A percentile compares a stretch with the other conserved stretches of the same genome.
phyloP scores from a whole-genome alignment of 2,329 filamentous ascomycete species.

The Cadophora sp. region DNA sequence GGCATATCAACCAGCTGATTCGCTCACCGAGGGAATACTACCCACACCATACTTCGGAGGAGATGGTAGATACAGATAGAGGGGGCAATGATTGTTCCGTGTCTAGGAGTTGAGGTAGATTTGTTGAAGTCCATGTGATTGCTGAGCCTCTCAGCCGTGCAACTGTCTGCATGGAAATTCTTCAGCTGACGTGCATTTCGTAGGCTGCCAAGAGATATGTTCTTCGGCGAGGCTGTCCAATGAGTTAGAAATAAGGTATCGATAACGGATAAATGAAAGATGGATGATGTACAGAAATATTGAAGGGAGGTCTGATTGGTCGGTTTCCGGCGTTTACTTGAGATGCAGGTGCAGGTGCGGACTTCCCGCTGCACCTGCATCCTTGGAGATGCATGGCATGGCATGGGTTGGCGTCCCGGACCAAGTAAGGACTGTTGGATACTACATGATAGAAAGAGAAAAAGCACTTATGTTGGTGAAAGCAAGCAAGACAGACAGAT shows the following conservation, averaged over 20 bases:
- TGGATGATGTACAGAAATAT: background rate
- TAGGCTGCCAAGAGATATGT: background rate
- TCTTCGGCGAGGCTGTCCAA: background rate
- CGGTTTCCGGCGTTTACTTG: background rate
- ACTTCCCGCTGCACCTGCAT: conserved; percentile 11
- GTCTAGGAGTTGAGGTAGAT: background rate
- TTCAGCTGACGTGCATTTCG: conserved; percentile 4
- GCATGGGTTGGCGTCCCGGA: no score
- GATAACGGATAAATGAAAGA: background rate
- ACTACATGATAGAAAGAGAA: background rate
- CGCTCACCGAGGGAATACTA: conserved; percentile 14
- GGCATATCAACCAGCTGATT: background rate
- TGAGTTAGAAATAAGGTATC: background rate
- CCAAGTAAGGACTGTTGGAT: background rate
- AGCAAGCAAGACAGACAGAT: no score
- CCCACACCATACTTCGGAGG: background rate
- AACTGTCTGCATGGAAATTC: background rate
- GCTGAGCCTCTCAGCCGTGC: background rate
- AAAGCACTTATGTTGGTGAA: background rate
- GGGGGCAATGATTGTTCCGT: background rate
- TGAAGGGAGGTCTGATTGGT: background rate
- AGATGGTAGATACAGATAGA: background rate
- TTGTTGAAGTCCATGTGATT: background rate
- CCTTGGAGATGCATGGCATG: conserved; percentile 9
- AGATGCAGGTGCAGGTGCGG: background rate